Base-by-base conservation (phyloP, 352 stramenopile species). In the Phytophthora hybrid region DNA sequence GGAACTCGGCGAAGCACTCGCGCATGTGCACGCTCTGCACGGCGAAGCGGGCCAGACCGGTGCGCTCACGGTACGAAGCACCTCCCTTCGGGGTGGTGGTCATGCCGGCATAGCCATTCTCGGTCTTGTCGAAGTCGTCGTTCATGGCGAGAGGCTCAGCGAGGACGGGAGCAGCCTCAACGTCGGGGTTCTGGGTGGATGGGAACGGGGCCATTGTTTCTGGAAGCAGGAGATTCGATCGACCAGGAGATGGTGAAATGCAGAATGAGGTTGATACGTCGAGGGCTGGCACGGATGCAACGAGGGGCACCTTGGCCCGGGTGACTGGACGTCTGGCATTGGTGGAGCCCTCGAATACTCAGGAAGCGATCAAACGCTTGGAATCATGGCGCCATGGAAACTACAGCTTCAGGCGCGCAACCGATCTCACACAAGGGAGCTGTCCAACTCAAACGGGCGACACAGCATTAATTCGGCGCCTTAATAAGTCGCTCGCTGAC, bases 1-100 rank as follows among this genome's bases (percentile, higher is more conserved):
- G 75, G 58, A 81, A 83, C 63, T 83, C 78, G 44, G 72, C 73
- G 49, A 81, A 62, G 63, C 78, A 83, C 62, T 85, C 74, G 37
- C 73, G 71, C 26, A 73, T 18, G 59, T 76, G 76, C 77, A 61
- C 56, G 49, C 60, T 71, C 23, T 63, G 10, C 46, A 66, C 52
- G 18, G 58, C 65, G 51, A 74, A 66, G 31, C 47, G 55, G 65
- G 76, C 76, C 18, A 88, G 49, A 44, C 82, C 85, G 63, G 85
- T 72, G n/a, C 80, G 80, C 10, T 67, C 75, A 13, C 37, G 79
- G 66, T 47, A 54, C 21, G 60, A 11, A 9, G 47, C 10, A 23
- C 31, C 16, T 1, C 9, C 39, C 62, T 59, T 69, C 13, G 62
- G 62, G 14, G 62, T 69, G 10, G 29, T 7, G n/a, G 61, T 37